Evolutionary conservation across 148 eudicot species (phyloP).

Genomic region (Gaultheria prostrata): DNA sequence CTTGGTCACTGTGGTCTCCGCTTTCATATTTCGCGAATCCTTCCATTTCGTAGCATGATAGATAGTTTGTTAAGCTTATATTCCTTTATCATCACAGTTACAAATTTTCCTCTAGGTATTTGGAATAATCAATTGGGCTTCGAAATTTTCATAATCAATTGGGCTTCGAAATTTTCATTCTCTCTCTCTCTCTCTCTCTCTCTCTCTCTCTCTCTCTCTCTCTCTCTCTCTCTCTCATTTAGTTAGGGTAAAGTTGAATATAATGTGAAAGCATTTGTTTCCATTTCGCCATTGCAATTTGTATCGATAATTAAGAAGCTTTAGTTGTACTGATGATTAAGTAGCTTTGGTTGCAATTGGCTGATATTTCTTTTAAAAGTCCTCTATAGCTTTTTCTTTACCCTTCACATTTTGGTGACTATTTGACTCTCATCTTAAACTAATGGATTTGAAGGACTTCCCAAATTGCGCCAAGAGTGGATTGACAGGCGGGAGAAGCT

Average conservation of each 20-base stretch:
- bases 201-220: not conserved
- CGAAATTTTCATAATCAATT: too few relatives aligned
- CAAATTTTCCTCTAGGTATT: not conserved
- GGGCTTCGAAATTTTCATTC: too few relatives aligned
- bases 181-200: too few relatives aligned
- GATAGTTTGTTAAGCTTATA: not conserved
- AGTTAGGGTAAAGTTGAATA: not conserved
- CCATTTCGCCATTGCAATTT: not conserved
- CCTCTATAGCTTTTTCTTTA: not conserved
- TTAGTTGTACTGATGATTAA: not conserved
- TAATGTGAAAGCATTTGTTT: not conserved
- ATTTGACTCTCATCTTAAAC: not conserved
- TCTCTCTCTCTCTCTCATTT: not conserved
- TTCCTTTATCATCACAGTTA: not conserved
- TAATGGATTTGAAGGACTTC: constrained; percentile 53
- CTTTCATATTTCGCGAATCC: not conserved
- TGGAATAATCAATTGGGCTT: not conserved
- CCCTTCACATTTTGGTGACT: not conserved
- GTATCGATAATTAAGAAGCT: not conserved
- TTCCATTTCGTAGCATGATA: not conserved
- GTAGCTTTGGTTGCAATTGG: not conserved
- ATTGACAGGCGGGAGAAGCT: constrained; percentile 72
- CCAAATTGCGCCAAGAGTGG: constrained; percentile 86
- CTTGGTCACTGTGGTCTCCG: not conserved
- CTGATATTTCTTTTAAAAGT: not conserved